Conservation (phyloP, 2,329 filamentous ascomycete species). For the Verticillium longisporum region DNA sequence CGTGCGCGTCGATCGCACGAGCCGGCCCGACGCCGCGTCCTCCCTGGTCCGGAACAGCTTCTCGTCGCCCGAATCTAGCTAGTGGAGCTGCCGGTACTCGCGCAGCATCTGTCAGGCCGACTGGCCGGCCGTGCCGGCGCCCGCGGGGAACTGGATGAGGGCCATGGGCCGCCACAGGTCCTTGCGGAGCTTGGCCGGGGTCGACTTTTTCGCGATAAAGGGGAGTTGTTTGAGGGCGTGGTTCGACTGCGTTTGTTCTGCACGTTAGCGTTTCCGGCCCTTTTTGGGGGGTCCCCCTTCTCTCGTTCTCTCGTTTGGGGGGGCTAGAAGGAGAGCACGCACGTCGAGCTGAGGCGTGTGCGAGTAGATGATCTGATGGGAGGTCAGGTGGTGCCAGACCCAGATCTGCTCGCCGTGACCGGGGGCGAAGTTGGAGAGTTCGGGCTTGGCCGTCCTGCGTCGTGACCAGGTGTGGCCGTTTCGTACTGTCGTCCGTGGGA, state of each 20-base stretch:
- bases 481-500: constrained; percentile 34
- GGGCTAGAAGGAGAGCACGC: background rate
- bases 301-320: background rate
- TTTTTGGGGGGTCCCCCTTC: too few relatives aligned
- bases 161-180: constrained; percentile 61
- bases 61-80: constrained; percentile 51
- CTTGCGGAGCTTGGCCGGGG: constrained; percentile 55
- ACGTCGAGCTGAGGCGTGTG: constrained; percentile 39
- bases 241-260: constrained; percentile 24
- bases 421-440: constrained; percentile 18
- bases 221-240: constrained; percentile 50
- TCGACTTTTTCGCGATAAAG: constrained; percentile 62
- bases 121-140: constrained; percentile 46
- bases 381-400: constrained; percentile 43
- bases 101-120: constrained; percentile 57
- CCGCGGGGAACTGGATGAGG: constrained; percentile 48
- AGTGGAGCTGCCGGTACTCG: constrained; percentile 57
- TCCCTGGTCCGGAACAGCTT: constrained; percentile 28
- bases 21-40: constrained; percentile 12
- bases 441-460: constrained; percentile 12
- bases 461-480: constrained; percentile 21
- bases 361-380: constrained; percentile 47
- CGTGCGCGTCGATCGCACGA: constrained; percentile 25
- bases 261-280: background rate
- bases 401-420: constrained; percentile 52